These are phyloP conservation scores for Dryadomyces quercus-mongolicae DNA, from an alignment of 2,329 filamentous ascomycete genomes.

Conservation along the genomic window DNA sequence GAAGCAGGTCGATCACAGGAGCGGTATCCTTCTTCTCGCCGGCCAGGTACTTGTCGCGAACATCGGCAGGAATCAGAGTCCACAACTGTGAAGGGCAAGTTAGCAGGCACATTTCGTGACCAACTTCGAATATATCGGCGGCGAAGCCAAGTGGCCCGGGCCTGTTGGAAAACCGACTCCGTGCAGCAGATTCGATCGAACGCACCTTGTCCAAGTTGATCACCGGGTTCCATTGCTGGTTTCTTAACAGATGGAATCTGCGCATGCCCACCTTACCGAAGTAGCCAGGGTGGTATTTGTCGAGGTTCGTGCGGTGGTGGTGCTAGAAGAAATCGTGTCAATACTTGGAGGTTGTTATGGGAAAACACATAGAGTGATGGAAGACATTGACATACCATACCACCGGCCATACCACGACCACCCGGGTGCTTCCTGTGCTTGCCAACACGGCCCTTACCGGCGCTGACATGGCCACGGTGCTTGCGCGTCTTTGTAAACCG, in stretches of 20 bases:
- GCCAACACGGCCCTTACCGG: constrained; percentile 95
- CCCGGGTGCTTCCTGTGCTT: constrained; percentile 92
- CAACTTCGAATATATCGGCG: no score
- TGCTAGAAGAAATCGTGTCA: constrained; percentile 37
- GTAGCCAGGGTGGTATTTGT: constrained; percentile 96
- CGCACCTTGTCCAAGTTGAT: constrained; percentile 96
- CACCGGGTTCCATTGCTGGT: constrained; percentile 96
- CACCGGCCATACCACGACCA: constrained; percentile 87
- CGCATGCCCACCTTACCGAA: constrained; percentile 95
- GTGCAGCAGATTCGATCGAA: not conserved
- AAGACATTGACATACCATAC: constrained; percentile 32
- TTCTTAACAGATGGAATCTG: constrained; percentile 92
- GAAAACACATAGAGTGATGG: not conserved
- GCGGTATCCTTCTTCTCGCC: constrained; percentile 78
- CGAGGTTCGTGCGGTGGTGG: constrained; percentile 82
- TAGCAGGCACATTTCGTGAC: no score
- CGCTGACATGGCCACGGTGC: constrained; percentile 93
- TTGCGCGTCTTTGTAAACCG: constrained; percentile 65
- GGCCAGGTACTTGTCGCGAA: constrained; percentile 80
- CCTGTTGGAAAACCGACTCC: no score
- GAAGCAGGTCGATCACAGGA: constrained; percentile 93
- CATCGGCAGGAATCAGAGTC: constrained; percentile 86
- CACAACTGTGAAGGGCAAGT: constrained; percentile 54
- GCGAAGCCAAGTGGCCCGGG: no score
- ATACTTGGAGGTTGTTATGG: not conserved